Percentiles rank a stretch among this genome's conserved stretches.
These are phyloP conservation scores for Darksidea phi DNA, from an alignment of 495 filamentous ascomycete species.

Conservation along the genomic window DNA sequence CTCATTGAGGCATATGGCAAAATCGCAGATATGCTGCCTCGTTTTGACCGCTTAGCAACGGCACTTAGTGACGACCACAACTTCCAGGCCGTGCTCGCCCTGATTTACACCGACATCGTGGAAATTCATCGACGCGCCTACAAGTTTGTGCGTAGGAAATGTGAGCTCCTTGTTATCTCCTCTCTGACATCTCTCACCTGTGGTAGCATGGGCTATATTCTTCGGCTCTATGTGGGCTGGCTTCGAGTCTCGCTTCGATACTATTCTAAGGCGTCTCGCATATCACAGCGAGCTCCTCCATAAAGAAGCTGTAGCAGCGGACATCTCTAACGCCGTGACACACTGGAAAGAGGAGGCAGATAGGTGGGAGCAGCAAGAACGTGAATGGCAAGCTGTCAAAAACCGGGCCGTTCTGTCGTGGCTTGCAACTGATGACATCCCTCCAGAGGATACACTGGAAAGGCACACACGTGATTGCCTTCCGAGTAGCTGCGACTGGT, in stretches of 20 bases:
- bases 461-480: neutral
- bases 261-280: conserved; percentile 44
- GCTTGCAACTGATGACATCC: neutral
- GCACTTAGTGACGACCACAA: conserved; percentile 40
- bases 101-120: conserved; percentile 49
- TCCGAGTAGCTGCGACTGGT: conserved; percentile 21
- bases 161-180: conserved; percentile 36
- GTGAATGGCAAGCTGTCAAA: conserved; percentile 7
- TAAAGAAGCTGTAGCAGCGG: conserved; percentile 36
- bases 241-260: conserved; percentile 45
- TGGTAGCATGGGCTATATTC: conserved; percentile 48
- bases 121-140: conserved; percentile 50
- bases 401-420: conserved; percentile 5
- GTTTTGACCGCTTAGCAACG: conserved; percentile 42
- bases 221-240: conserved; percentile 48
- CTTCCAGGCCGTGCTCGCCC: conserved; percentile 45
- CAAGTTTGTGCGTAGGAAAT: conserved; percentile 45
- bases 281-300: conserved; percentile 46
- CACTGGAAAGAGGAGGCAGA: conserved; percentile 15
- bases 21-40: conserved; percentile 44
- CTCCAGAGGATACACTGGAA: conserved; percentile 13
- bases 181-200: neutral
- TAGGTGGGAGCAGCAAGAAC: conserved; percentile 15
- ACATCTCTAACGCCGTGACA: conserved; percentile 37
- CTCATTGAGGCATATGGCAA: conserved; percentile 46